Evolutionary conservation across 768 basidiomycete genomes (phyloP).

Genomic region (Boletus barrowsii): DNA sequence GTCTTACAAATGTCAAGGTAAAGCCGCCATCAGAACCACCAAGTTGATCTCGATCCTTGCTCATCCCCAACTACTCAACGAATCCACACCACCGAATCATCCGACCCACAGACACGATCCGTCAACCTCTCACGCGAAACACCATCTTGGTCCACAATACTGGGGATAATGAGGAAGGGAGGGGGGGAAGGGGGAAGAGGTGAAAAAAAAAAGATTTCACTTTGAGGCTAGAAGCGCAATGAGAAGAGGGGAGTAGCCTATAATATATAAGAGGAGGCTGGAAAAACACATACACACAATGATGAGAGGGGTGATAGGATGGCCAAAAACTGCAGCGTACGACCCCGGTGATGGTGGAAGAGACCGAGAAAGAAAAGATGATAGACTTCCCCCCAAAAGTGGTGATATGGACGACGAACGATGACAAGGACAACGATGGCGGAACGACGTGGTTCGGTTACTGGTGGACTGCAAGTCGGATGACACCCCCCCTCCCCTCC

Average conservation of each 20-base stretch:
- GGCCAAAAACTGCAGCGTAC: constrained; percentile 13
- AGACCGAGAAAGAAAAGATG: constrained; percentile 10
- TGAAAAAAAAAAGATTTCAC: constrained; percentile 13
- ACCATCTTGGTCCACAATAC: constrained; percentile 19
- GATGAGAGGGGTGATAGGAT: constrained; percentile 3
- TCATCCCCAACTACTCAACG: constrained; percentile 1
- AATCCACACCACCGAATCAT: constrained; percentile 9
- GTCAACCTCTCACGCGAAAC: constrained; percentile 9
- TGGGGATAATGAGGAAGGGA: neutral
- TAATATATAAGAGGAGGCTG: constrained; percentile 30
- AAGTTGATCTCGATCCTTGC: constrained; percentile 3
- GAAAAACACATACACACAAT: constrained; percentile 23
- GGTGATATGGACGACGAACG: constrained; percentile 6
- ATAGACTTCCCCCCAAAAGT: constrained; percentile 10
- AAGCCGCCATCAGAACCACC: constrained; percentile 2
- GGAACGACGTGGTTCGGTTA: constrained; percentile 10
- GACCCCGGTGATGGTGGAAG: constrained; percentile 11
- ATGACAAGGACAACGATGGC: constrained; percentile 16
- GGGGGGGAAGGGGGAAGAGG: neutral
- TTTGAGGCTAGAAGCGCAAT: constrained; percentile 19
- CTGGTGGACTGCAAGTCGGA: constrained; percentile 13
- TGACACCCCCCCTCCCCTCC: constrained; percentile 3
- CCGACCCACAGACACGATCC: constrained; percentile 15
- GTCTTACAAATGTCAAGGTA: constrained; percentile 7
- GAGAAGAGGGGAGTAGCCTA: constrained; percentile 21